Percentiles rank a stretch among this genome's conserved stretches.
These are phyloP conservation scores for Puccinia novopanici DNA, from an alignment of 1,284 basidiomycete genomes.

Conservation along the genomic window DNA sequence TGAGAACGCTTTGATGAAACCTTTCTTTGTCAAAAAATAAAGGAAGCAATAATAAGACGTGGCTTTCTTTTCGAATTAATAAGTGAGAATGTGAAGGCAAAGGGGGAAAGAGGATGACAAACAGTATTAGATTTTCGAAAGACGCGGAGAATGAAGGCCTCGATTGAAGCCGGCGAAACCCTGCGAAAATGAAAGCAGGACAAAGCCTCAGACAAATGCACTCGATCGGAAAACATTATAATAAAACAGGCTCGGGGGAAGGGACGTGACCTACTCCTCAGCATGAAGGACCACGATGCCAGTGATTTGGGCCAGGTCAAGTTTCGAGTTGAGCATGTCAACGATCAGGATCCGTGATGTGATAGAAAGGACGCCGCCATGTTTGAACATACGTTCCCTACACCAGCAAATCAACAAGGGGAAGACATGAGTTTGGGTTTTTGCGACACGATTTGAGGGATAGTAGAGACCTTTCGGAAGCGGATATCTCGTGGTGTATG, in stretches of 20 bases:
- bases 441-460: background rate
- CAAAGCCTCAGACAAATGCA: background rate
- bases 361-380: constrained; percentile 84
- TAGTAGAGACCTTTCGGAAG: constrained; percentile 71
- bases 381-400: constrained; percentile 80
- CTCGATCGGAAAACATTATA: background rate
- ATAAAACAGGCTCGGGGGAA: background rate
- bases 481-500: constrained; percentile 79
- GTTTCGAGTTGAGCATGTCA: constrained; percentile 83
- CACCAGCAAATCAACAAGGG: background rate
- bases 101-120: background rate
- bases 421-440: too few species aligned
- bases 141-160: constrained; percentile 85
- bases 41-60: background rate
- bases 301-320: constrained; percentile 81
- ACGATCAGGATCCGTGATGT: constrained; percentile 92
- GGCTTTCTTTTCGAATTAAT: background rate
- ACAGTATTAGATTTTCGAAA: constrained; percentile 78
- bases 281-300: constrained; percentile 93
- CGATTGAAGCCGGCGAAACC: constrained; percentile 77
- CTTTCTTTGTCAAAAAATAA: constrained; percentile 62
- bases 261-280: constrained; percentile 68
- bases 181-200: constrained; percentile 60
- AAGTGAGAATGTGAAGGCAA: background rate
- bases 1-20: constrained; percentile 94